Conservation (phyloP, 345 rosid species). For the Salix arbutifolia region DNA sequence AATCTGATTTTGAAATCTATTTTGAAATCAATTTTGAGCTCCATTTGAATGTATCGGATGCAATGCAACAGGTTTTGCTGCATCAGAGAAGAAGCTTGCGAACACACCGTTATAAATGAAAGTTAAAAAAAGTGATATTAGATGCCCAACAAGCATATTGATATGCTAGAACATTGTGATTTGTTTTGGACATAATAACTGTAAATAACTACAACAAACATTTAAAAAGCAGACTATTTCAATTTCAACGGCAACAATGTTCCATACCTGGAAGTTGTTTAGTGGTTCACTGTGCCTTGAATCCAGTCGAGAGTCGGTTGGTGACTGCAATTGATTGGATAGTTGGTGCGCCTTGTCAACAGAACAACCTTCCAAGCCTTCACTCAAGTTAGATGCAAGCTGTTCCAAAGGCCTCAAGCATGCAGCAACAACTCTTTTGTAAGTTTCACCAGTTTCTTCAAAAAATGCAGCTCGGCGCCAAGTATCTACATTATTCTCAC, state of each 20-base stretch:
- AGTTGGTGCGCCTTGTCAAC: conserved; percentile 38
- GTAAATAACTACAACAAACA: background rate
- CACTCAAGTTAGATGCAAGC: conserved; percentile 58
- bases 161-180: background rate
- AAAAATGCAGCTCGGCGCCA: conserved; percentile 98
- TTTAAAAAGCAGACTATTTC: background rate
- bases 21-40: background rate
- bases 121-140: background rate
- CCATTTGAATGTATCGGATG: background rate
- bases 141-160: background rate
- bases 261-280: conserved; percentile 67
- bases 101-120: background rate
- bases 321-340: conserved; percentile 43
- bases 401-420: conserved; percentile 79
- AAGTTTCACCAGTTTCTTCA: conserved; percentile 88
- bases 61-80: background rate
- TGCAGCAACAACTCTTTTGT: conserved; percentile 66
- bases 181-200: background rate
- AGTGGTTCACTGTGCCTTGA: conserved; percentile 50
- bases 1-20: background rate
- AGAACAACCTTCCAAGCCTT: conserved; percentile 51
- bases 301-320: conserved; percentile 41
- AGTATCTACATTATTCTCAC: conserved; percentile 83
- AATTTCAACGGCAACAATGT: background rate
- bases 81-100: background rate